phyloP scores from a whole-genome alignment of 371 early-diverging fungal genomes.

The Lichtheimia hyalospora region DNA sequence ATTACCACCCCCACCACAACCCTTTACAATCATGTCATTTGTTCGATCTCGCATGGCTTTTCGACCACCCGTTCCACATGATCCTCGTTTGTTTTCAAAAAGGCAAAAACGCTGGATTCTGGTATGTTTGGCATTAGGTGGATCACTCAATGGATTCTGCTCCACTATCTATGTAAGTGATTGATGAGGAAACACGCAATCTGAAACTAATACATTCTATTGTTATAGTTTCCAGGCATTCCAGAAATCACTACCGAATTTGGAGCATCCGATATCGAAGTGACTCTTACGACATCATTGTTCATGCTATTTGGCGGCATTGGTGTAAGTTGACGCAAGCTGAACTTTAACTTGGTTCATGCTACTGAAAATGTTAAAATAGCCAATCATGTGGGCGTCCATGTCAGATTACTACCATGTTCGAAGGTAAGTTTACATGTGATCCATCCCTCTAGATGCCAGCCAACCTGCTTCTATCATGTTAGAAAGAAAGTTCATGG shows the following conservation, averaged over 20 bases:
- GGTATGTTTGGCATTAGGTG: conserved; percentile 29
- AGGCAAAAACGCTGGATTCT: conserved; percentile 29
- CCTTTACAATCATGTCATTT: background rate
- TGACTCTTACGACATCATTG: conserved; percentile 48
- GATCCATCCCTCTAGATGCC: background rate
- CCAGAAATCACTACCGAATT: conserved; percentile 44
- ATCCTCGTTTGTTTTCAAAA: conserved; percentile 26
- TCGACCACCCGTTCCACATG: conserved; percentile 20
- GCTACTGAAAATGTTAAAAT: background rate
- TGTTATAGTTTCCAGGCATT: conserved; percentile 33
- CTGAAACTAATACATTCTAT: background rate
- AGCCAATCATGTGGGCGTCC: conserved; percentile 63
- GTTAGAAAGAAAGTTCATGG: too few relatives aligned
- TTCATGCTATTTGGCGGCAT: conserved; percentile 57
- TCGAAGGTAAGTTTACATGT: conserved; percentile 28
- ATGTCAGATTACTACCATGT: conserved; percentile 58
- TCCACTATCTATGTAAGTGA: conserved; percentile 36
- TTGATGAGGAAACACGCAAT: background rate
- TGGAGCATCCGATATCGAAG: conserved; percentile 32
- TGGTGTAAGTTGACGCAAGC: conserved; percentile 19
- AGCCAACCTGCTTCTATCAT: background rate
- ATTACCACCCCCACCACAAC: too few relatives aligned
- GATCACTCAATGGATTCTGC: conserved; percentile 38
- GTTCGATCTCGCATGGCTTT: conserved; percentile 22
- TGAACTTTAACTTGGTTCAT: background rate